Conservation (phyloP, 257 asterid genomes). For the Marsdenia floribunda region DNA sequence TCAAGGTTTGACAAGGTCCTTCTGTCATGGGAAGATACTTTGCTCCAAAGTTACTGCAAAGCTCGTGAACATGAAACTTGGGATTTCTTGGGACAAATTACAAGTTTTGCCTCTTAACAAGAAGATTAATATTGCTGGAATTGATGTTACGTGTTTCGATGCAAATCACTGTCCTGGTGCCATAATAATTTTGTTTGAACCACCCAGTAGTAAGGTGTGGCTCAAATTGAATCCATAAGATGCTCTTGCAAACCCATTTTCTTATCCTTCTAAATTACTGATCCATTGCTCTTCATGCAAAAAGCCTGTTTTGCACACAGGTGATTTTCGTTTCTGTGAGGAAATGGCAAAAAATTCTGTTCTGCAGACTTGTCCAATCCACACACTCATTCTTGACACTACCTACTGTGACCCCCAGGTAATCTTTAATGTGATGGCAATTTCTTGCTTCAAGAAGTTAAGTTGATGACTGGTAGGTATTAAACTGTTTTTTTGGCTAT, state of each 20-base stretch:
- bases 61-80: constrained; percentile 77
- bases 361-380: constrained; percentile 51
- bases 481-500: neutral
- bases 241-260: neutral
- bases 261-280: constrained; percentile 15
- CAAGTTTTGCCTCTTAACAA: constrained; percentile 79
- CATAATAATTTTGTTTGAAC: constrained; percentile 77
- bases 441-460: neutral
- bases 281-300: constrained; percentile 18
- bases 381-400: constrained; percentile 90
- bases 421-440: neutral
- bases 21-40: constrained; percentile 76
- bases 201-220: constrained; percentile 78
- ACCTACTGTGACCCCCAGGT: constrained; percentile 94
- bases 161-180: constrained; percentile 99
- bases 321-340: constrained; percentile 82
- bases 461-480: neutral
- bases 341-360: constrained; percentile 50
- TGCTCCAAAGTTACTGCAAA: constrained; percentile 85
- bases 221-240: constrained; percentile 6
- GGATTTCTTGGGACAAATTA: constrained; percentile 67
- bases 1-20: constrained; percentile 91
- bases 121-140: constrained; percentile 71
- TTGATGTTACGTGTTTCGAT: constrained; percentile 73
- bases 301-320: constrained; percentile 91